Conservation (phyloP, 352 stramenopile genomes). For the Globisporangium middletonii region DNA sequence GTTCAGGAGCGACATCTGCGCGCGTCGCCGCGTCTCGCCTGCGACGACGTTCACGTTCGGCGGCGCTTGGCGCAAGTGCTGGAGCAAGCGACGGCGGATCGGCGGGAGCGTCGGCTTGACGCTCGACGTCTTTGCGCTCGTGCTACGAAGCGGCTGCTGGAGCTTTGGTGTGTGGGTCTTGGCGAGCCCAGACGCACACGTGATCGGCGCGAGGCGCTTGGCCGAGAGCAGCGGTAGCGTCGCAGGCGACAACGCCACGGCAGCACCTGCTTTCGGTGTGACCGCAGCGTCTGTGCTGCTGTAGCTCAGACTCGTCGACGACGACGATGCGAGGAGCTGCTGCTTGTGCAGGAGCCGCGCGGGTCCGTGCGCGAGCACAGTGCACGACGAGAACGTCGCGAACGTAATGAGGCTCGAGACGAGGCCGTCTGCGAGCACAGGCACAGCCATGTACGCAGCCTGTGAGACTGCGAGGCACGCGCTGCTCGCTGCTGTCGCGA, state of each 20-base stretch:
- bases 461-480: slow-evolving; percentile 10
- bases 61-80: slow-evolving; percentile 29
- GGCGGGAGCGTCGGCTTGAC: slow-evolving; percentile 8
- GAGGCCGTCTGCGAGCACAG: slow-evolving; percentile 24
- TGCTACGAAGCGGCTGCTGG: neutral
- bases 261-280: slow-evolving; percentile 4
- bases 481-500: slow-evolving; percentile 11
- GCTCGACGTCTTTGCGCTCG: neutral
- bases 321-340: neutral
- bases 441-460: slow-evolving; percentile 13
- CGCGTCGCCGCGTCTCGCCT: slow-evolving; percentile 45
- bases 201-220: slow-evolving; percentile 13
- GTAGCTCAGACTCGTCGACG: neutral
- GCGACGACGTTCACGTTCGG: slow-evolving; percentile 50
- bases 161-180: neutral
- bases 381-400: slow-evolving; percentile 40
- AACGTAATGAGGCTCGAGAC: slow-evolving; percentile 42
- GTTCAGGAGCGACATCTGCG: slow-evolving; percentile 40
- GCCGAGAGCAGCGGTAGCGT: slow-evolving; percentile 25
- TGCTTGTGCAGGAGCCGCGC: slow-evolving; percentile 12
- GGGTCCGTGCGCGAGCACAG: slow-evolving; percentile 26
- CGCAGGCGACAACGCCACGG: slow-evolving; percentile 1
- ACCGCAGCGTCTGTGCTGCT: neutral
- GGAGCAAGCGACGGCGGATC: slow-evolving; percentile 36
- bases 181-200: slow-evolving; percentile 1